A percentile compares a stretch with the other conserved stretches of the same genome.
Conservation (phyloP, 176 grass and related monocot genomes). For the Oryza glaberrima region DNA sequence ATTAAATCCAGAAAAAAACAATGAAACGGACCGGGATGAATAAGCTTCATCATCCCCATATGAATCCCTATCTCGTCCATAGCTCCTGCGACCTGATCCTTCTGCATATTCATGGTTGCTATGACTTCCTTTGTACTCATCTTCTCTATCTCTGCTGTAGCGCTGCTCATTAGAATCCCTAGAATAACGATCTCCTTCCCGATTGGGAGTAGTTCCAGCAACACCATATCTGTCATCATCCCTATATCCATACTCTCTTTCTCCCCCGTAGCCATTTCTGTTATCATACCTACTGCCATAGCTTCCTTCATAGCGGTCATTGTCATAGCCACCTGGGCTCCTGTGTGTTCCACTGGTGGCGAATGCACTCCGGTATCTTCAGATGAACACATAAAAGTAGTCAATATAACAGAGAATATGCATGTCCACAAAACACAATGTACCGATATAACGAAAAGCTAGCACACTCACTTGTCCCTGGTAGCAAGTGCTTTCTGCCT, state of each 20-base stretch:
- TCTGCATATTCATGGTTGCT: conserved; percentile 77
- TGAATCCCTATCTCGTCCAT: conserved; percentile 60
- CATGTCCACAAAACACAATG: conserved; percentile 1
- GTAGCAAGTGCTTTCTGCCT: conserved; percentile 89
- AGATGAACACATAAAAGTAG: conserved; percentile 18
- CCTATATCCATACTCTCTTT: conserved; percentile 82
- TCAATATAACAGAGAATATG: conserved; percentile 13
- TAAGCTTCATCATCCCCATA: conserved; percentile 83
- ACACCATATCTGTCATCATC: conserved; percentile 79
- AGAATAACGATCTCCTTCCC: conserved; percentile 81
- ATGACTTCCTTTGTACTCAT: conserved; percentile 69
- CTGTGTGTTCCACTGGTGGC: conserved; percentile 60
- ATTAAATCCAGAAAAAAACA: background rate
- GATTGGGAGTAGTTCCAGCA: conserved; percentile 65
- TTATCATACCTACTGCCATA: conserved; percentile 71
- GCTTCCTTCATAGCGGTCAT: conserved; percentile 67
- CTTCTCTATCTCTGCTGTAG: conserved; percentile 71
- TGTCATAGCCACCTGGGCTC: conserved; percentile 73
- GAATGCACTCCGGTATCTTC: conserved; percentile 71
- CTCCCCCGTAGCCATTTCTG: conserved; percentile 76
- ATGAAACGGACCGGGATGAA: conserved; percentile 64
- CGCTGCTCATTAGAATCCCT: conserved; percentile 80
- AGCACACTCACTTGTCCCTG: conserved; percentile 75
- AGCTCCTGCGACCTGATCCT: conserved; percentile 71
- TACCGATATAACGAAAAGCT: background rate